Base-by-base conservation (phyloP, 1,139 yeast species). In the Taphrina confusa region DNA sequence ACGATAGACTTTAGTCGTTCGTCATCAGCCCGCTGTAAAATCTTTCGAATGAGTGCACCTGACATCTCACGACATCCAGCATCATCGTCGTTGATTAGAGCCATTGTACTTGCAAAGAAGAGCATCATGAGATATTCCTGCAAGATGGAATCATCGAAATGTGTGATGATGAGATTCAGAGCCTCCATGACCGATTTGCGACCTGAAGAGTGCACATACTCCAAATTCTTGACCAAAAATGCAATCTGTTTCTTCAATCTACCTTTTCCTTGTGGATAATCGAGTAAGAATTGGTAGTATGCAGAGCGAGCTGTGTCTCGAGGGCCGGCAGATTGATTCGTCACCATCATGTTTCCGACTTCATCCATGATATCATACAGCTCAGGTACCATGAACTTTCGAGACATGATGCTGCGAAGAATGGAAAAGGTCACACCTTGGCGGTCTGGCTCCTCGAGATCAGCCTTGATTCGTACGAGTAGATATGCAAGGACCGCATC, bases 221-320 rank as follows among this genome's bases (percentile, higher is more conserved):
- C 80, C 68, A 94, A 76, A 70, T 94, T 92, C 65, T 82, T 82
- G n/a, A 91, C 86, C 72, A 92, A 77, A 69, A 85, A 84, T 65
- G 85, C 83, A 73, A 91, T 84, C 67, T 88, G 95, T 68, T 85
- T 87, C 66, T 87, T 94, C 58, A 92, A 73, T 66, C 90, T 82
- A 4, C 94, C 91, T 68, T 84, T 81, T 31, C 97, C 91, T 74
- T 92, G 97, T 68, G 95, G 97, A 69, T 88, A 92, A 68, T 90
- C 96, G 85, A 91, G 87, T 68, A 92, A 75, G 68, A 92, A 94
- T 69, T 85, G 92, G 72, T 83, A 87, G 71, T 83, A 94, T 0
- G 87, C 83, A 65, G 88, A 81, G 72, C 97, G 81, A 8, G 97
- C 84, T 73, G 87, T 84, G 68, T 87, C 94, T 64, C 98, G 80